Base-by-base conservation (phyloP, 2,329 filamentous ascomycete genomes). In the Monilinia fructicola region DNA sequence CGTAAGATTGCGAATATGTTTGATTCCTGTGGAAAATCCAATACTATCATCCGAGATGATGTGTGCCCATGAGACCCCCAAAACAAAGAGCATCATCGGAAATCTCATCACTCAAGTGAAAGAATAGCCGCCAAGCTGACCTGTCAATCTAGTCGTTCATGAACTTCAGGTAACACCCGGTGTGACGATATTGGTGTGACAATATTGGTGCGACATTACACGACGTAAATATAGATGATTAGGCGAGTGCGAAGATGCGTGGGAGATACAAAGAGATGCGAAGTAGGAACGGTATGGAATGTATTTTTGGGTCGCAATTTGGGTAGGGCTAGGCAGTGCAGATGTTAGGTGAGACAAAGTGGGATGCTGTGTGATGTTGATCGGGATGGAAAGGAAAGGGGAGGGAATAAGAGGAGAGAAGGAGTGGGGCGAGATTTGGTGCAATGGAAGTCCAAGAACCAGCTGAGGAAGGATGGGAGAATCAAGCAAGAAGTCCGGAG, bases 181-280 rank as follows among this genome's bases (percentile, higher is more conserved):
- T 28, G 9, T 23, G 38, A 38, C 35, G 16, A 26, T n/a, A 18
- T 23, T n/a, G 3, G 38, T 56, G 35, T 23, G 38, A 38, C 35
- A 23, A 26, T n/a, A 18, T 23, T n/a, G 3, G 38, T 56, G 35
- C 7, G 3, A 42, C 54, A 56, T 18, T 14, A 2, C 54, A 23
- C 35, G 16, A 42, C 38, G 16, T 40, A 3, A 42, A 14, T 18
- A 4, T n/a, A 9, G 46, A 48, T 48, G 7, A 56, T 26, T 56
- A 56, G 35, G 35, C 54, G 54, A 56, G 35, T 56, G 54, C 54
- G 54, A 56, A 42, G 26, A 28, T 56, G 54, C n/a, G 21, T 42
- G 18, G 12, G 54, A 23, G 35, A 28, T 56, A 56, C 46, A 23
- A 48, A n/a, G 18, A 23, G 1, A 5, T 14, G 14, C 4, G 40